phyloP scores from a whole-genome alignment of 2,329 filamentous ascomycete genomes.

The Monosporascus sp. region DNA sequence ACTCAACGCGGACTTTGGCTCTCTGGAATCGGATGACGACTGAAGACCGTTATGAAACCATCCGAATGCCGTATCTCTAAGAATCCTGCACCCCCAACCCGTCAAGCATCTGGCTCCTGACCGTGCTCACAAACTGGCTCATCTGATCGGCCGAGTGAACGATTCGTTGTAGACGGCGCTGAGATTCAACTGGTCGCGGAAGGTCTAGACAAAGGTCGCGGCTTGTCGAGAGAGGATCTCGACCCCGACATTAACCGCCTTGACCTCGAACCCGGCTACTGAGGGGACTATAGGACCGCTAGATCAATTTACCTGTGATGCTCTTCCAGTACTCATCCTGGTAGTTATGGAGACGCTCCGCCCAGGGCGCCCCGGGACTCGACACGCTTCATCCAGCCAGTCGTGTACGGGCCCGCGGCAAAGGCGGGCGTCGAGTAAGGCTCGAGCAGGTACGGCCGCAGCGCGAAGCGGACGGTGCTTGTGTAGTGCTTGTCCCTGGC shows the following conservation, averaged over 20 bases:
- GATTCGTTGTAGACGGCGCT: slow-evolving; percentile 28
- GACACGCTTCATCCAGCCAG: slow-evolving; percentile 9
- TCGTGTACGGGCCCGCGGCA: slow-evolving; percentile 14
- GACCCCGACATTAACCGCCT: slow-evolving; percentile 23
- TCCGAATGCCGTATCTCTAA: background rate
- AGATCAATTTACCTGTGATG: slow-evolving; percentile 21
- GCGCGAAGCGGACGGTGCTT: slow-evolving; percentile 23
- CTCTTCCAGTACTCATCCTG: slow-evolving; percentile 17
- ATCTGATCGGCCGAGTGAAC: slow-evolving; percentile 23
- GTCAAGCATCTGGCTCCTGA: slow-evolving; percentile 16
- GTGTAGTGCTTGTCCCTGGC: slow-evolving; percentile 20
- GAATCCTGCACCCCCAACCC: slow-evolving; percentile 8
- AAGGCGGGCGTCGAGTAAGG: slow-evolving; percentile 21
- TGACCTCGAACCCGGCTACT: slow-evolving; percentile 19
- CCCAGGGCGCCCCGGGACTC: slow-evolving; percentile 4
- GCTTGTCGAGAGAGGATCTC: slow-evolving; percentile 26
- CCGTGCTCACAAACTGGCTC: slow-evolving; percentile 14
- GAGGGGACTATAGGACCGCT: slow-evolving; percentile 17
- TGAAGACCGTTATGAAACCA: background rate
- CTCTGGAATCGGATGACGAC: background rate
- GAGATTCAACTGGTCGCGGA: slow-evolving; percentile 26
- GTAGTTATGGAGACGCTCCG: slow-evolving; percentile 9
- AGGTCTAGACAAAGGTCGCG: slow-evolving; percentile 27
- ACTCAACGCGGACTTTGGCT: background rate
- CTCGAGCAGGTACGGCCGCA: slow-evolving; percentile 21